Evolutionary conservation across 2,329 filamentous ascomycete genomes (phyloP), one percentile per base, ranked within the genome.

Genomic region (Aspergillus udagawae): DNA sequence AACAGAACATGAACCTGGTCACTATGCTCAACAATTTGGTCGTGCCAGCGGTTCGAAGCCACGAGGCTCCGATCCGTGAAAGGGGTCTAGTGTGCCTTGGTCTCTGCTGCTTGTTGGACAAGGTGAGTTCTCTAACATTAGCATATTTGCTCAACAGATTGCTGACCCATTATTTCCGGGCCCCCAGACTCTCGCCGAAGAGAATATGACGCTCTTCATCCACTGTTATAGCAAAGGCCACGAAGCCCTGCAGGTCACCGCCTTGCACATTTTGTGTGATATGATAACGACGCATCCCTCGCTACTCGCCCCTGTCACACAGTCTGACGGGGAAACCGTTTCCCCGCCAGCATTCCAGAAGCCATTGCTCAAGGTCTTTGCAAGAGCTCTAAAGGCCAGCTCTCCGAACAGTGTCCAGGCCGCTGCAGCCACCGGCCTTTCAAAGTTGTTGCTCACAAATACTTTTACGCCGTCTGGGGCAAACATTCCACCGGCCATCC

Each of bases 21-120:
- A 90, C 90, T n/a, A 97, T 97, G 89, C 82, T 99, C 51, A 97
- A 99, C 79, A 97, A 94, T 63, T 83, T 99, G 8, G 91, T 99
- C 47, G 92, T 99, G 2, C 94, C 94, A 6, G 94, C 94, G 28
- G 93, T 99, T 17, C 87, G 93, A 63, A 94, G 90, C 68, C 91
- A 96, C 65, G 92, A 97, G 70, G 90, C 91, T 4, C 91, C 92
- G 1, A 92, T 99, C 48, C 86, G 94, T 60, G 94, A 99, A 75
- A 85, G 91, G 56, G 94, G 94, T 20, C 80, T 99, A 12, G 82
- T 95, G 21, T 97, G 93, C 67, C 79, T 99, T 9, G 94, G 94
- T 3, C 81, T 99, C 9, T 97, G 92, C 73, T 92, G 92, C 64
- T 82, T 99, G 29, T 85, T 99, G 7, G 92, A 96, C 70, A 91